These are phyloP conservation scores for Moesziomyces sp. DNA, from an alignment of 1,284 basidiomycete species.

Conservation along the genomic window DNA sequence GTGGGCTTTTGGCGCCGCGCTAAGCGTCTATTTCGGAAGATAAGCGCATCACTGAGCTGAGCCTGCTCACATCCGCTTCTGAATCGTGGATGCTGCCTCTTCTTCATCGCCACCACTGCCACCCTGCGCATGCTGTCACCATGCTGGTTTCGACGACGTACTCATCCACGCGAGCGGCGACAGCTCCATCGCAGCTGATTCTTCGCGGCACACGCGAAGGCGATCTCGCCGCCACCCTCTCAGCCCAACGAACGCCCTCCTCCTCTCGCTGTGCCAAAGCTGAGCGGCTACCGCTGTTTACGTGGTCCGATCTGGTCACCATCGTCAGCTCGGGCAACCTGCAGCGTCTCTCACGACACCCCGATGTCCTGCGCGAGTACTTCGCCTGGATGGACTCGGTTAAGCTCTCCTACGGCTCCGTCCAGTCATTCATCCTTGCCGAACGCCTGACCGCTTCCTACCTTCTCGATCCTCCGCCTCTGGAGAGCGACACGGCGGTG, in stretches of 20 bases:
- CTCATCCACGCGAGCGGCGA: conserved; percentile 11
- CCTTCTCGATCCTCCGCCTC: not conserved
- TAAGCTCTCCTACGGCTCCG: conserved; percentile 25
- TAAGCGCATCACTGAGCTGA: not conserved
- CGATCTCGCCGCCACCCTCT: conserved; percentile 17
- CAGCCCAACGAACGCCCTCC: not conserved
- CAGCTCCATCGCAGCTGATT: conserved; percentile 8
- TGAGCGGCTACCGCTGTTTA: conserved; percentile 19
- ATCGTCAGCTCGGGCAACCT: conserved; percentile 22
- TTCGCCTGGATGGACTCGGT: conserved; percentile 37
- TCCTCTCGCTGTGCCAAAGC: not conserved
- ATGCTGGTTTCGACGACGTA: conserved; percentile 13
- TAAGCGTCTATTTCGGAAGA: not conserved
- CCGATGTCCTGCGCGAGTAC: conserved; percentile 29
- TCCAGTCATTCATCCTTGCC: conserved; percentile 10
- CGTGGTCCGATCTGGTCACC: conserved; percentile 8
- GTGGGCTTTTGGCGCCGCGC: not conserved
- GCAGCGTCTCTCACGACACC: conserved; percentile 17
- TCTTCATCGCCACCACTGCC: not conserved
- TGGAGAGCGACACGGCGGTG: not conserved
- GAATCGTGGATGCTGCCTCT: too few relatives aligned
- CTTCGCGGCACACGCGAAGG: conserved; percentile 28
- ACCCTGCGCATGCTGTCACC: not conserved
- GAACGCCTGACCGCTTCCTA: conserved; percentile 19
- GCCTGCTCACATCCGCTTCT: too few relatives aligned